These are phyloP conservation scores for Lippia alba DNA, from an alignment of 305 asterid species.

Conservation along the genomic window DNA sequence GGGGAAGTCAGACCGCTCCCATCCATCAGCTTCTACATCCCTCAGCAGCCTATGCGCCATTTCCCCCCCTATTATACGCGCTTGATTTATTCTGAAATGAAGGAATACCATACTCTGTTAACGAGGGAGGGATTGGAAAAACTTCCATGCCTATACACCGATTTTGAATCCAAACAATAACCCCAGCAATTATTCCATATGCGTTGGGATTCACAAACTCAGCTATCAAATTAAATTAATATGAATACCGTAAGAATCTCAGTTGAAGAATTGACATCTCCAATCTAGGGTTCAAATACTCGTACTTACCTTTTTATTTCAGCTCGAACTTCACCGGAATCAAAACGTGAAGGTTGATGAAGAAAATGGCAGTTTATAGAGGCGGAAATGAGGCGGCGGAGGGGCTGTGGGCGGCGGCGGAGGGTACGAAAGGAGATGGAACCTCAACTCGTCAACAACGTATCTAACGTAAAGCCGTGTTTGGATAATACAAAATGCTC, in stretches of 20 bases:
- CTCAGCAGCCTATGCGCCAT: constrained; percentile 94
- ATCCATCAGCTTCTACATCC: constrained; percentile 92
- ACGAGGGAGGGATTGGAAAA: background rate
- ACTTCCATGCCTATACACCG: background rate
- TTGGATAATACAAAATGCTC: too few species aligned
- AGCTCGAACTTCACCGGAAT: background rate
- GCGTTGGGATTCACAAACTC: background rate
- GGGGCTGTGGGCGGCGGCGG: constrained; percentile 7
- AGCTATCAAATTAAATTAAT: background rate
- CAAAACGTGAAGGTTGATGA: background rate
- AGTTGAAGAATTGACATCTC: background rate
- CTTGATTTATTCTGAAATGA: constrained; percentile 15
- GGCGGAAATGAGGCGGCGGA: constrained; percentile 30
- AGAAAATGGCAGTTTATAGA: background rate
- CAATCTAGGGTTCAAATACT: background rate
- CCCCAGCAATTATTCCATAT: constrained; percentile 27
- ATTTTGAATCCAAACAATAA: constrained; percentile 27
- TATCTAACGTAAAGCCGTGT: too few species aligned
- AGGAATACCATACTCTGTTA: background rate
- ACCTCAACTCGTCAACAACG: background rate
- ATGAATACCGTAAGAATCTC: background rate
- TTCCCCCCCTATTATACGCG: constrained; percentile 26
- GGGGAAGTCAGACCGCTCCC: constrained; percentile 95
- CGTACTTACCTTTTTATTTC: constrained; percentile 31
- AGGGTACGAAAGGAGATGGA: too few species aligned